phyloP scores from a whole-genome alignment of 2,329 filamentous ascomycete species.

The Diaporthe australafricana region DNA sequence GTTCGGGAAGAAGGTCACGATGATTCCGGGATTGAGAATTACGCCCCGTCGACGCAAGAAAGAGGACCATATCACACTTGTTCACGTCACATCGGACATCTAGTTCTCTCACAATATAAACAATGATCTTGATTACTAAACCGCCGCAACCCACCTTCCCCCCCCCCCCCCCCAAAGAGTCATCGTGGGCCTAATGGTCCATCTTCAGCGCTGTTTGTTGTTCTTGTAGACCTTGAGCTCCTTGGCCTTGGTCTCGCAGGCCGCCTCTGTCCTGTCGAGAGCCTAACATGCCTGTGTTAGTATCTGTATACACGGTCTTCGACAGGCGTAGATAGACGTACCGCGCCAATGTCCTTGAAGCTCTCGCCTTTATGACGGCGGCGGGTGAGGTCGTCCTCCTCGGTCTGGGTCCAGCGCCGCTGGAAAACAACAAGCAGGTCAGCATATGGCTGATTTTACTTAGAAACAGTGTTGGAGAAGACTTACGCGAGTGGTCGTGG shows the following conservation, averaged over 20 bases:
- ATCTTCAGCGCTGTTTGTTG: neutral
- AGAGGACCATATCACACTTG: neutral
- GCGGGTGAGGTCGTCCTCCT: neutral
- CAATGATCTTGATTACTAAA: neutral
- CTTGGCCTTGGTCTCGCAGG: conserved; percentile 18
- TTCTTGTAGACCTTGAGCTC: neutral
- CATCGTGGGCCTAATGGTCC: neutral
- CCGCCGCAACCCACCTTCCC: too few relatives aligned
- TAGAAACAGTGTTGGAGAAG: neutral
- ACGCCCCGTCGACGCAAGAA: neutral
- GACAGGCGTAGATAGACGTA: neutral
- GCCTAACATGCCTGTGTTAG: neutral
- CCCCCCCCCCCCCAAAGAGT: neutral
- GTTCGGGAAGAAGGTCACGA: neutral
- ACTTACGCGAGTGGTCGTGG: neutral
- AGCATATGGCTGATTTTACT: neutral
- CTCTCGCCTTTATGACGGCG: neutral
- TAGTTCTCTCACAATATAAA: neutral
- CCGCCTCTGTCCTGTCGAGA: neutral
- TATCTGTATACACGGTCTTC: neutral
- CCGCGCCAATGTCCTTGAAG: neutral
- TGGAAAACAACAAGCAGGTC: neutral
- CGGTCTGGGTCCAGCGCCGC: neutral
- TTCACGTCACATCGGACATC: conserved; percentile 12
- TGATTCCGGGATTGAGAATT: neutral